Evolutionary conservation across 345 rosid species (phyloP).

Genomic region (Sonneratia alba): DNA sequence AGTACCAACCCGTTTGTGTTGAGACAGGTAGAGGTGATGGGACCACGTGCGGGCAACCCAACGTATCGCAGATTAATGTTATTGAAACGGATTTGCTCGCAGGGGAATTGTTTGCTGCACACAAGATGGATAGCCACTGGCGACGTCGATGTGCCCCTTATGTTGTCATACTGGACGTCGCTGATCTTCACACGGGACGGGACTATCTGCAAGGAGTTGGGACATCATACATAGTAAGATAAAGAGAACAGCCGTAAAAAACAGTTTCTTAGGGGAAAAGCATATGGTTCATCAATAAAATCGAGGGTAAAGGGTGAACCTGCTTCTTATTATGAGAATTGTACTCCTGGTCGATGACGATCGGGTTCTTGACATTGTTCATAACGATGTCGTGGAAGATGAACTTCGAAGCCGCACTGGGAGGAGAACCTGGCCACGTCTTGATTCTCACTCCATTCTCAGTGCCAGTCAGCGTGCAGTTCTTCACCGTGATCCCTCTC

Average conservation of each 20-base stretch:
- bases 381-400: conserved; percentile 38
- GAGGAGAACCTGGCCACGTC: conserved; percentile 44
- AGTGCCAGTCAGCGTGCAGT: conserved; percentile 45
- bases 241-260: no score
- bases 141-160: conserved; percentile 38
- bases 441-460: conserved; percentile 69
- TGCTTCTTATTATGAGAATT: neutral
- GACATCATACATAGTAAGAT: no score
- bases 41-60: neutral
- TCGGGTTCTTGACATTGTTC: conserved; percentile 49
- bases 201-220: no score
- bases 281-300: no score
- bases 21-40: conserved; percentile 4
- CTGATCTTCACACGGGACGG: conserved; percentile 45
- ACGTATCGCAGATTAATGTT: conserved; percentile 32
- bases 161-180: conserved; percentile 32
- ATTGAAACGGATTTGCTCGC: conserved; percentile 26
- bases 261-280: no score
- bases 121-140: conserved; percentile 28
- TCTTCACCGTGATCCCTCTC: conserved; percentile 26
- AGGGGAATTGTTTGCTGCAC: conserved; percentile 47
- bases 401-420: conserved; percentile 32
- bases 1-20: neutral
- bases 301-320: conserved; percentile 9
- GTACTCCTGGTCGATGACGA: conserved; percentile 61